These are phyloP conservation scores for Nitzschia sp. DNA, from an alignment of 108 stramenopile genomes.

Conservation along the genomic window DNA sequence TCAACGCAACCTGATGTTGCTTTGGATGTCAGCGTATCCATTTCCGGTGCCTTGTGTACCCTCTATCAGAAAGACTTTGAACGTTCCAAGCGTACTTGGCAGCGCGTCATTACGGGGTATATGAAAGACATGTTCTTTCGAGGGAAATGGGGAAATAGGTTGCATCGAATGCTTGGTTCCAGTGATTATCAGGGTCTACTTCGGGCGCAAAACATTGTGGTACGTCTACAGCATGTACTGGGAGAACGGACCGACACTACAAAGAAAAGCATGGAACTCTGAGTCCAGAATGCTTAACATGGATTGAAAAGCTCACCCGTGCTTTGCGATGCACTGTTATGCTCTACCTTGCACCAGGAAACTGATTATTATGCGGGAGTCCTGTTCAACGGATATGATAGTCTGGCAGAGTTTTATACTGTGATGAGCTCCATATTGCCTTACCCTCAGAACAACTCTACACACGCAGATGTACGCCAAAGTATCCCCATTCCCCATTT, in stretches of 20 bases:
- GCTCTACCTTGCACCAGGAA: conserved; percentile 23
- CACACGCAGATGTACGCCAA: background rate
- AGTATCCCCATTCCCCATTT: conserved; percentile 46
- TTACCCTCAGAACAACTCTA: background rate
- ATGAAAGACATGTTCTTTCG: conserved; percentile 59
- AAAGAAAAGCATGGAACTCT: background rate
- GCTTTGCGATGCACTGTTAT: background rate
- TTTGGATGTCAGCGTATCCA: conserved; percentile 66
- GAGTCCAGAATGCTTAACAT: no score
- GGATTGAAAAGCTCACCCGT: no score
- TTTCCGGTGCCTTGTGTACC: conserved; percentile 82
- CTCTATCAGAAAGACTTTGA: conserved; percentile 46
- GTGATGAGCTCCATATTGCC: conserved; percentile 67
- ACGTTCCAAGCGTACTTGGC: conserved; percentile 79
- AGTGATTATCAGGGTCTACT: conserved; percentile 53
- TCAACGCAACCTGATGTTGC: conserved; percentile 63
- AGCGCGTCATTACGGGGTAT: conserved; percentile 70
- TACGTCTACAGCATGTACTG: background rate
- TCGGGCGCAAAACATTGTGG: conserved; percentile 42
- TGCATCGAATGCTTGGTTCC: conserved; percentile 43
- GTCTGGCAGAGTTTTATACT: conserved; percentile 64
- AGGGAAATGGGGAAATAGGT: conserved; percentile 63
- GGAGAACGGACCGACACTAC: background rate
- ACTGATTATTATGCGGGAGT: conserved; percentile 67
- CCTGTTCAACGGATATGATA: conserved; percentile 66